Evolutionary conservation across 768 basidiomycete species (phyloP), one percentile per base, ranked within the genome.

Genomic region (Mycena rosella): DNA sequence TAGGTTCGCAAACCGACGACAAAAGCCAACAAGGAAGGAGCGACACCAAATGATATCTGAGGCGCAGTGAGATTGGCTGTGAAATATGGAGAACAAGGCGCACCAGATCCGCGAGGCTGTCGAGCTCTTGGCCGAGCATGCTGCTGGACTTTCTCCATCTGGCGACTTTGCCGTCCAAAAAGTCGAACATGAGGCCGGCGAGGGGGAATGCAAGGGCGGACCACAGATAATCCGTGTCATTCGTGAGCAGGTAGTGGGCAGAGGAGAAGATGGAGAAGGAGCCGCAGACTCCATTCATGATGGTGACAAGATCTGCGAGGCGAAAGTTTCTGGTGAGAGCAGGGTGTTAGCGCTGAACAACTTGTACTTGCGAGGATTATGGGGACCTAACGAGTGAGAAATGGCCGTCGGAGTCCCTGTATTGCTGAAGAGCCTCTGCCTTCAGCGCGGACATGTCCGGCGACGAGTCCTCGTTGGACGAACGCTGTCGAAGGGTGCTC

Each of bases 201-300:
- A 98, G 83, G 18, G 98, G 98, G 72, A 95, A 90, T 45, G 86
- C 82, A 68, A 96, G 89, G n/a, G 96, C 98, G 61, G 88, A 88
- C 91, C 92, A 92, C 66, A 98, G 83, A 80, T 92, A 90, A 73
- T 89, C 88, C 68, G 87, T 86, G 76, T 96, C 92, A 68, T 91
- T 88, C 26, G 91, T 90, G 47, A 91, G 63, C 72, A 98, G 88
- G 84, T 96, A 99, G 58, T 90, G 89, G 51, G 94, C 96, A 8
- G 95, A 96, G 40, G 91, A 94, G 80, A 99, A 96, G 77, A 99
- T 88, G 29, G 96, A 98, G 73, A 97, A 91, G 20, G 94, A 93
- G 64, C 98, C 98, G 81, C 98, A 99, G 79, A 99, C 92, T 49
- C 98, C 98, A 77, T 99, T 99, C 92, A 96, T 96, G 71, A 99